Base-by-base conservation (phyloP, 306 rosid genomes). In the Phaseolus lunatus region DNA sequence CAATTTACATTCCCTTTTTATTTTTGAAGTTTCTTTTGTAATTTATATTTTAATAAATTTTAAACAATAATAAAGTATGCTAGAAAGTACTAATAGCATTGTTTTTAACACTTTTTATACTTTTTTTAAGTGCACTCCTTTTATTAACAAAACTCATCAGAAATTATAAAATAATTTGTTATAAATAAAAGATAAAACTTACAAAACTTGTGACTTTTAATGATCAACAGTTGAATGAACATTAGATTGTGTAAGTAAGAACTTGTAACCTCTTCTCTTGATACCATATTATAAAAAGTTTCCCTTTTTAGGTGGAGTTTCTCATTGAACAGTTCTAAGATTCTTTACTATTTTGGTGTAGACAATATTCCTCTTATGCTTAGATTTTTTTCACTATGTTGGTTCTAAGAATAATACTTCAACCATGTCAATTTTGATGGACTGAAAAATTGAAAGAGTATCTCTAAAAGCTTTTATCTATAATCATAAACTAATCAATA, bases 301-400 rank as follows among this genome's bases (percentile, higher is more conserved):
- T 73, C 52, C 19, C 7, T 10, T 31, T 8, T 26, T 7, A 16
- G 12, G 45, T 70, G 75, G 61, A 69, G 9, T 69, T 69, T 47
- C 43, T 16, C 19, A 20, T 7, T 61, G 31, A 31, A 7, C 23
- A 15, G n/a, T 64, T 64, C 16, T 2, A 31, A 33, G 68, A 63
- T 63, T 63, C 48, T 18, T 15, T 63, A 3, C 44, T 63, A 14
- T 35, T 63, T 33, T 35, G 15, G 2, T 64, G 10, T 37, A 37
- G 43, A 41, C 44, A 73, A 41, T 41, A 57, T 57, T 57, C 53
- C 27, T 56, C n/a, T 52, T 53, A 22, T 53, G 18, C 52, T 72
- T 41, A 16, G 44, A 57, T 41, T n/a, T 48, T n/a, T 22, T 27
- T 58, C 44, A 43, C 44, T 44, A 6, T 26, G 57, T 57, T 23